phyloP scores from a whole-genome alignment of 2,329 filamentous ascomycete genomes.

The Scytalidium sp. region DNA sequence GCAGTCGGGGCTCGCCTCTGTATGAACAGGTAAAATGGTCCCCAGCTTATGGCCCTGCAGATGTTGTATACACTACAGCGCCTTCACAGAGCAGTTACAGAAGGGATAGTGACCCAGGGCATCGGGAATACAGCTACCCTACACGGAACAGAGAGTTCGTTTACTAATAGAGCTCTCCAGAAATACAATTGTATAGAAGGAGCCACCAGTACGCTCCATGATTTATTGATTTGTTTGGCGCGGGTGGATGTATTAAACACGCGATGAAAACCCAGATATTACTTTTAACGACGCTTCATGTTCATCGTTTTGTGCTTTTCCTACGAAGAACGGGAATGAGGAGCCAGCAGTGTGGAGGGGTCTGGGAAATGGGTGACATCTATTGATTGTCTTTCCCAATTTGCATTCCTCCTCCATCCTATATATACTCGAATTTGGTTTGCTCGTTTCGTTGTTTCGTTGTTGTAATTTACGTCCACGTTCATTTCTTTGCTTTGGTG shows the following conservation, averaged over 20 bases:
- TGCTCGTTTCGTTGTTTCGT: background rate
- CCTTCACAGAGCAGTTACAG: background rate
- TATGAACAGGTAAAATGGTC: background rate
- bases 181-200: background rate
- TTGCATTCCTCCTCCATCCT: background rate
- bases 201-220: background rate
- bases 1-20: background rate
- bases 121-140: background rate
- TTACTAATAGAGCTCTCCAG: background rate
- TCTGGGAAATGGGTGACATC: no score
- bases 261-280: background rate
- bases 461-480: background rate
- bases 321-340: background rate
- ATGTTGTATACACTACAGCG: background rate
- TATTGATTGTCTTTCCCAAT: background rate
- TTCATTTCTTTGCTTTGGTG: background rate
- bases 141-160: background rate
- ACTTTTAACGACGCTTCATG: background rate
- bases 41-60: background rate
- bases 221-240: background rate
- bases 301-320: background rate
- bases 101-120: background rate
- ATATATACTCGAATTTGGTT: background rate
- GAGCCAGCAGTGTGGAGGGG: background rate
- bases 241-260: background rate